phyloP scores from a whole-genome alignment of 768 basidiomycete genomes.

The Boletus sensibilis region DNA sequence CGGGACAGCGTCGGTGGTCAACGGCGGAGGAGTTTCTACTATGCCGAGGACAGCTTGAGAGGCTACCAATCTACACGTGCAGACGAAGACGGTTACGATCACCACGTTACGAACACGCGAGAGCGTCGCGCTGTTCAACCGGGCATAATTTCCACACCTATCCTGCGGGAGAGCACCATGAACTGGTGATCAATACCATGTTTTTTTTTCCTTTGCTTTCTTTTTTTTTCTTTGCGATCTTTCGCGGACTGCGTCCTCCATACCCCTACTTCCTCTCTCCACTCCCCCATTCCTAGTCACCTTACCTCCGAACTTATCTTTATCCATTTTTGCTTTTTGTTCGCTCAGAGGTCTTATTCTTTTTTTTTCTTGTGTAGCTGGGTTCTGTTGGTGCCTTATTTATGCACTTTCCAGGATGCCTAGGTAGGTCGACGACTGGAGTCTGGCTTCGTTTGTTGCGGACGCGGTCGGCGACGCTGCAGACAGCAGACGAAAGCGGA shows the following conservation, averaged over 20 bases:
- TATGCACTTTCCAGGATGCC: conserved; percentile 22
- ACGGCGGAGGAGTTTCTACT: conserved; percentile 79
- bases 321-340: conserved; percentile 2
- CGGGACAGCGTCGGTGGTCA: conserved; percentile 72
- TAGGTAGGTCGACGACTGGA: conserved; percentile 21
- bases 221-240: neutral
- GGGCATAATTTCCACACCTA: conserved; percentile 70
- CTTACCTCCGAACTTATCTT: neutral
- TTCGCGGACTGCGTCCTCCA: conserved; percentile 12
- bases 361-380: conserved; percentile 14
- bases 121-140: conserved; percentile 61
- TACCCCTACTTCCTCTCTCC: conserved; percentile 8
- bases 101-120: conserved; percentile 40
- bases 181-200: conserved; percentile 58
- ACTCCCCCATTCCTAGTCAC: neutral
- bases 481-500: neutral
- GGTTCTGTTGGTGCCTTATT: conserved; percentile 27
- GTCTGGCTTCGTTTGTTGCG: conserved; percentile 4
- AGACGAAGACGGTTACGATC: conserved; percentile 40
- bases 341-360: conserved; percentile 1
- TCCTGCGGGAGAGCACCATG: conserved; percentile 79
- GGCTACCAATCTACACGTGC: conserved; percentile 46
- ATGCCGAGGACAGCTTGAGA: conserved; percentile 78
- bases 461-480: neutral
- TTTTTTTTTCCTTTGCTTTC: neutral